These are phyloP conservation scores for Aureobasidium lini DNA, from an alignment of 2,329 filamentous ascomycete species.

Conservation along the genomic window DNA sequence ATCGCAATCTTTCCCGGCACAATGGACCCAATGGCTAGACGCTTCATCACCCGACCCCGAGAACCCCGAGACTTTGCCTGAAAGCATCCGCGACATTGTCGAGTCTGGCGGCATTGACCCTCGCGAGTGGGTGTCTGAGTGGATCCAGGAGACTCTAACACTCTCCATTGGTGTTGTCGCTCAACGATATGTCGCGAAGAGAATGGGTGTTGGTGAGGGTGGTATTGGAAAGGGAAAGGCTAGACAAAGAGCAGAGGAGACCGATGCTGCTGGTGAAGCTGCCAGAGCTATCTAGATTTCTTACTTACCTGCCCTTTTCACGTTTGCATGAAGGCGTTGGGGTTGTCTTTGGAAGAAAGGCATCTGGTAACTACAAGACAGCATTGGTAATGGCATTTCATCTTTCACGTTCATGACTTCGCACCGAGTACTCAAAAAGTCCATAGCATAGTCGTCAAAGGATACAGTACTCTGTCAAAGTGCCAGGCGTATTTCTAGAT, in stretches of 20 bases:
- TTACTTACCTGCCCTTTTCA: too few species aligned
- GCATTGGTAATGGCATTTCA: too few species aligned
- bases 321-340: too few species aligned
- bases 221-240: constrained; percentile 53
- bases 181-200: constrained; percentile 85
- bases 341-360: too few species aligned
- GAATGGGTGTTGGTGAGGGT: constrained; percentile 93
- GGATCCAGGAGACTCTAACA: constrained; percentile 81
- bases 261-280: constrained; percentile 51
- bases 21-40: constrained; percentile 90
- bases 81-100: constrained; percentile 82
- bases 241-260: constrained; percentile 48
- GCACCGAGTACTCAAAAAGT: too few species aligned
- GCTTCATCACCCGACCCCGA: constrained; percentile 45
- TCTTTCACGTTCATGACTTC: too few species aligned
- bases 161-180: constrained; percentile 78
- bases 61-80: constrained; percentile 53
- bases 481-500: too few species aligned
- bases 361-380: too few species aligned
- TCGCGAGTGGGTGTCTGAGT: constrained; percentile 93
- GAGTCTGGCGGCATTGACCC: constrained; percentile 71
- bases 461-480: too few species aligned
- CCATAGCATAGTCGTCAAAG: too few species aligned
- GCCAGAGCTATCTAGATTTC: constrained; percentile 42
- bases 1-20: constrained; percentile 73